Conservation (phyloP, 805 yeast genomes). For the Myxozyma neotropica region DNA sequence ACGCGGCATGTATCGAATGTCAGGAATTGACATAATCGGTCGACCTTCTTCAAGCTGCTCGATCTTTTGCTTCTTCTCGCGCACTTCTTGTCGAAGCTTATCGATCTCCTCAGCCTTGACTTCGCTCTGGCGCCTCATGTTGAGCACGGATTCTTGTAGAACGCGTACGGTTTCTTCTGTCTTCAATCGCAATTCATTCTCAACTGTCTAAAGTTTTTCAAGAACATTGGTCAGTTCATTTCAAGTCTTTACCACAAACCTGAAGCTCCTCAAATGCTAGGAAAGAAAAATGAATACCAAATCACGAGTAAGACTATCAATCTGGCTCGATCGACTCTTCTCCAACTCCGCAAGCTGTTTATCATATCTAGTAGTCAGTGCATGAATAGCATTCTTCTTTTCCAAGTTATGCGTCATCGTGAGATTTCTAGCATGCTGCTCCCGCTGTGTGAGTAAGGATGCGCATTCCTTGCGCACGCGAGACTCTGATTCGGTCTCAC, state of each 20-base stretch:
- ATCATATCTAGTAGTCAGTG: slow-evolving; percentile 8
- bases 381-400: slow-evolving; percentile 9
- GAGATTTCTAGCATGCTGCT: slow-evolving; percentile 7
- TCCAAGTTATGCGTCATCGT: slow-evolving; percentile 3
- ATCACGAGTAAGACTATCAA: background rate
- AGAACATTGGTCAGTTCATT: background rate
- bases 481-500: background rate
- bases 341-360: slow-evolving; percentile 10
- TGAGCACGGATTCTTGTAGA: background rate
- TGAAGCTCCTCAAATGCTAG: background rate
- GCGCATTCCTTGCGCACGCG: background rate
- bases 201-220: background rate
- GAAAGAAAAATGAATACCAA: slow-evolving; percentile 3
- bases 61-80: background rate
- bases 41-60: slow-evolving; percentile 5
- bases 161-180: slow-evolving; percentile 1
- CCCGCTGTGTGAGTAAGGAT: slow-evolving; percentile 2
- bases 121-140: background rate
- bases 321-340: background rate
- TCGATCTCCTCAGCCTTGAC: background rate
- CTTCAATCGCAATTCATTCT: background rate
- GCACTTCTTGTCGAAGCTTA: background rate
- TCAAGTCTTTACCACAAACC: background rate
- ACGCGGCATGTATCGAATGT: background rate
- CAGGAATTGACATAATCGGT: slow-evolving; percentile 12